phyloP scores from a whole-genome alignment of 2,329 filamentous ascomycete species.

The Phialophora expanda region DNA sequence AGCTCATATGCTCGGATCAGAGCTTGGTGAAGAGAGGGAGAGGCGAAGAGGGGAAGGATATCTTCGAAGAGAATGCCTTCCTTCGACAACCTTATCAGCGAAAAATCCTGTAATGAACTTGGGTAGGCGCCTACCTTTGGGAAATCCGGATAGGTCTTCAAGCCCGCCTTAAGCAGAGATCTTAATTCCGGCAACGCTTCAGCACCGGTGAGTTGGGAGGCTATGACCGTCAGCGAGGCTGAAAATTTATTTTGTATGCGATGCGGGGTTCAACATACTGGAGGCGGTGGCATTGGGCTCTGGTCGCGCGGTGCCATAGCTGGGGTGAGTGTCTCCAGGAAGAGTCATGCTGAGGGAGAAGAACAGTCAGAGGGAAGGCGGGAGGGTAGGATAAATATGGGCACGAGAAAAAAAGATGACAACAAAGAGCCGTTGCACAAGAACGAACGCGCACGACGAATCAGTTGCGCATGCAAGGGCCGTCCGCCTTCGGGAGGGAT shows the following conservation, averaged over 20 bases:
- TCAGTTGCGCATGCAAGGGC: slow-evolving; percentile 37
- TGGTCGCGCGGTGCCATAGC: slow-evolving; percentile 40
- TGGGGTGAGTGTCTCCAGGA: slow-evolving; percentile 27
- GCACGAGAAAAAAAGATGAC: slow-evolving; percentile 36
- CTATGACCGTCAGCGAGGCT: slow-evolving; percentile 31
- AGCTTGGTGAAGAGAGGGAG: slow-evolving; percentile 72
- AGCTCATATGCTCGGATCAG: slow-evolving; percentile 86
- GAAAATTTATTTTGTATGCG: slow-evolving; percentile 13
- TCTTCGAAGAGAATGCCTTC: slow-evolving; percentile 89
- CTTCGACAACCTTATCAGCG: slow-evolving; percentile 27
- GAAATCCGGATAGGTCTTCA: slow-evolving; percentile 37
- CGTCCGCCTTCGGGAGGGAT: slow-evolving; percentile 33
- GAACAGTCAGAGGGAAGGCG: slow-evolving; percentile 26
- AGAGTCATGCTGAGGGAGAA: slow-evolving; percentile 36
- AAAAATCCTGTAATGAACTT: not conserved
- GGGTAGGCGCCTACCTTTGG: slow-evolving; percentile 25
- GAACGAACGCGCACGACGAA: slow-evolving; percentile 35
- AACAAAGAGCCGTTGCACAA: slow-evolving; percentile 36
- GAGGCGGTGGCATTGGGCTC: slow-evolving; percentile 40
- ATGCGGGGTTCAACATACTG: slow-evolving; percentile 32
- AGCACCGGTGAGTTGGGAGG: slow-evolving; percentile 41
- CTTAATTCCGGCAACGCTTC: slow-evolving; percentile 36
- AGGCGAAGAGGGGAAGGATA: slow-evolving; percentile 93
- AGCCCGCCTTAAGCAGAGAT: slow-evolving; percentile 28
- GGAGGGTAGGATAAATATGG: slow-evolving; percentile 35